Conservation (phyloP, 441 rosid genomes). For the Lepidium campestre region DNA sequence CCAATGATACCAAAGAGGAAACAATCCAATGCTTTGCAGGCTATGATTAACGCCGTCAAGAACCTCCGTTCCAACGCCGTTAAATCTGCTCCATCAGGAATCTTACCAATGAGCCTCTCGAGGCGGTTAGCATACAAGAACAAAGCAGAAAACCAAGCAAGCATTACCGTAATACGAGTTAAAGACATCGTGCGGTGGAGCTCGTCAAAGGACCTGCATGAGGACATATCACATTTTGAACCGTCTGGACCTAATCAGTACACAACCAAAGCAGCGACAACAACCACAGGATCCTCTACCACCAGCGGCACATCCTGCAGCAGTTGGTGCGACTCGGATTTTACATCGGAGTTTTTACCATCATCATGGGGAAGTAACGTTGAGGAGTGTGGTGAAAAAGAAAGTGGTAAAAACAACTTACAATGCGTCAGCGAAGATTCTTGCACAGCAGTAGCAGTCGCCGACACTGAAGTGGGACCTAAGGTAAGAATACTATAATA, state of each 20-base stretch:
- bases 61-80: conserved; percentile 31
- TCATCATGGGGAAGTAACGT: conserved; percentile 28
- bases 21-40: conserved; percentile 34
- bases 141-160: conserved; percentile 2
- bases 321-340: conserved; percentile 87
- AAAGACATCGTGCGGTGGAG: conserved; percentile 83
- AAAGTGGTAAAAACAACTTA: conserved; percentile 30
- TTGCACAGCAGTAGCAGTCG: conserved; percentile 20
- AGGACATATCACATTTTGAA: conserved; percentile 31
- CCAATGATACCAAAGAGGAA: conserved; percentile 12
- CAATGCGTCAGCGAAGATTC: conserved; percentile 55
- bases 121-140: conserved; percentile 31
- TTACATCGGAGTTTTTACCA: conserved; percentile 54
- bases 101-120: conserved; percentile 49
- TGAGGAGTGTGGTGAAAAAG: conserved; percentile 20
- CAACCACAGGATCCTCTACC: conserved; percentile 35
- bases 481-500: conserved; percentile 40
- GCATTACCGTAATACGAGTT: conserved; percentile 34
- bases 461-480: conserved; percentile 39
- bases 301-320: conserved; percentile 39
- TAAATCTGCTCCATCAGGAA: conserved; percentile 27
- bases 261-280: conserved; percentile 32
- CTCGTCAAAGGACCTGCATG: conserved; percentile 59
- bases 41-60: conserved; percentile 43
- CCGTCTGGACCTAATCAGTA: conserved; percentile 29